These are phyloP conservation scores for Rhynchosporium graminicola DNA, from an alignment of 2,329 filamentous ascomycete species.

Conservation along the genomic window DNA sequence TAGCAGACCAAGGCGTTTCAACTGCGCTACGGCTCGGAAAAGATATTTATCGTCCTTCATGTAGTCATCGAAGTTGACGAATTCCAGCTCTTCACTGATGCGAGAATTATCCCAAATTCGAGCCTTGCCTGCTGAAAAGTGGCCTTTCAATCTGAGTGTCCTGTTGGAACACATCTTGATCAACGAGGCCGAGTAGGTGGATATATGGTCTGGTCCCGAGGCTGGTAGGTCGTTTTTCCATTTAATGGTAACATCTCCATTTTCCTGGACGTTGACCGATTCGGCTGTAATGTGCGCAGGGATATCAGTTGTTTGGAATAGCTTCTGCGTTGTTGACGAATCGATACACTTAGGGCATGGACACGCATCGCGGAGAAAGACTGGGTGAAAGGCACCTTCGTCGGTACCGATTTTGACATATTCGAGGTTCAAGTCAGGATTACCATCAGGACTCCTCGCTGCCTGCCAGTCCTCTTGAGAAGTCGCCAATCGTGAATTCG, in stretches of 20 bases:
- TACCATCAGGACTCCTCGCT: constrained; percentile 12
- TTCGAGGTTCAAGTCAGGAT: constrained; percentile 14
- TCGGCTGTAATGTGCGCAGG: constrained; percentile 49
- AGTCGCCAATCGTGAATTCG: too few species aligned
- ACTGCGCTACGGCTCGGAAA: constrained; percentile 59
- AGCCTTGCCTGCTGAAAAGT: neutral
- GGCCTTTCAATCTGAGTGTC: neutral
- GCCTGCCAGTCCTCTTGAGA: constrained; percentile 1
- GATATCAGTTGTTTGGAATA: constrained; percentile 66
- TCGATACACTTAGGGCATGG: constrained; percentile 58
- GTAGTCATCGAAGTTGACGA: constrained; percentile 71
- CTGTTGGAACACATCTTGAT: constrained; percentile 10
- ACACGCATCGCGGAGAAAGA: constrained; percentile 59
- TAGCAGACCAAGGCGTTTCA: constrained; percentile 70
- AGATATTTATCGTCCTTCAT: constrained; percentile 61
- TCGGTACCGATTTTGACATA: constrained; percentile 12
- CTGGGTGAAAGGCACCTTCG: constrained; percentile 16
- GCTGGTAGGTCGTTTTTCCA: constrained; percentile 57
- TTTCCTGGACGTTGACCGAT: constrained; percentile 41
- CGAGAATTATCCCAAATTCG: constrained; percentile 47
- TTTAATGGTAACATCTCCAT: constrained; percentile 49
- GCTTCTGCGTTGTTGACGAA: constrained; percentile 60
- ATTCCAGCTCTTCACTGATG: constrained; percentile 52
- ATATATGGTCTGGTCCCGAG: constrained; percentile 34
- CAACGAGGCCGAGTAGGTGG: constrained; percentile 30